Base-by-base conservation (phyloP, 2,329 filamentous ascomycete genomes). In the Sarocladium oryzae region DNA sequence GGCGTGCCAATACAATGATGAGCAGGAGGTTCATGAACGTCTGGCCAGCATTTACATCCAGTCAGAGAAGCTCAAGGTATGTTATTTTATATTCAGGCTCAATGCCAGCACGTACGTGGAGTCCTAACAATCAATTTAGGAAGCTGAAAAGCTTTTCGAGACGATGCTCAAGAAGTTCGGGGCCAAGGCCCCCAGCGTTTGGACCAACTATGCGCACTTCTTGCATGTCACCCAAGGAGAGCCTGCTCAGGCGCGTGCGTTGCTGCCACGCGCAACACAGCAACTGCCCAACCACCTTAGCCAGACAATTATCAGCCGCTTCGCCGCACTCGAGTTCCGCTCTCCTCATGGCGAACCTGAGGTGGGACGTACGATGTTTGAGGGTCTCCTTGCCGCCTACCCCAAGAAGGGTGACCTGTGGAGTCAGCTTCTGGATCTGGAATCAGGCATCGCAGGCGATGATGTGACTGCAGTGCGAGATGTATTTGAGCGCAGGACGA, bases 151-250 rank as follows among this genome's bases (percentile, higher is more conserved):
- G 20, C 79, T 97, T 58, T 97, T 96, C 73, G 86, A 93, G 66
- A 45, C 77, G 36, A 88, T 95, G 69, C 75, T 88, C 61, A 95
- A 93, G 74, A 96, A 95, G 71, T 91, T 89, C 54, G 89, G 93
- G 63, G 86, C 86, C 56, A 83, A 85, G 57, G 82, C 85, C 5
- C 85, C 88, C 9, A 81, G 84, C 50, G 83, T 96, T 58, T 99
- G 91, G 89, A 77, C 86, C 68, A 96, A 97, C 74, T 97, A 96
- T 69, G 92, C 91, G 21, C 86, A 87, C 61, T 97, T 96, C 78
- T 77, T 99, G 52, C 86, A 96, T 71, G 84, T 86, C 53, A 87
- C 82, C 1, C 71, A 81, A 54, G 75, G 79, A 53, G 78, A 85
- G 10, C 81, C 89, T 1, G 85, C 85, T n/a, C 81, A 84, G 7